Evolutionary conservation across 805 yeast species (phyloP).

Genomic region (Saccharomycopsis sp.): DNA sequence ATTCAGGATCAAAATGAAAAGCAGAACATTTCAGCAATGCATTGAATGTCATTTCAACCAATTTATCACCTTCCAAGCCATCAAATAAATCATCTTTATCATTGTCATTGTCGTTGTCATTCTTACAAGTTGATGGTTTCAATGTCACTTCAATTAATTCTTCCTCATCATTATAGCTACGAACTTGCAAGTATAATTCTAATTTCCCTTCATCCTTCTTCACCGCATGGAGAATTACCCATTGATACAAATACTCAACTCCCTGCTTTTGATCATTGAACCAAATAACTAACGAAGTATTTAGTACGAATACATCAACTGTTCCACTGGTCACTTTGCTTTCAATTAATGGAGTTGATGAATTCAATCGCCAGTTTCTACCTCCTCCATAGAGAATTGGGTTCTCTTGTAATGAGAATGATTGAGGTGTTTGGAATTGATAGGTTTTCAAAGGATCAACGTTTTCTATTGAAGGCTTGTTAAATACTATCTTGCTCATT

Average conservation of each 20-base stretch:
- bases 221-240: conserved; percentile 24
- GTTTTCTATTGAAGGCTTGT: conserved; percentile 27
- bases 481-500: too few relatives aligned
- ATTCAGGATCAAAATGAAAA: conserved; percentile 21
- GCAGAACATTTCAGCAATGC: conserved; percentile 31
- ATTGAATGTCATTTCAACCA: conserved; percentile 32
- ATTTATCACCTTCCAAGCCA: conserved; percentile 28
- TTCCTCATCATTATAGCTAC: conserved; percentile 8
- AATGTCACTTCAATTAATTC: conserved; percentile 28
- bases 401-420: conserved; percentile 19
- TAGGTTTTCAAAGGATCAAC: conserved; percentile 16
- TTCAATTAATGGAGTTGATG: not conserved
- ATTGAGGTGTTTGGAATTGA: conserved; percentile 15
- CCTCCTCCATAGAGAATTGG: conserved; percentile 21
- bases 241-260: conserved; percentile 30
- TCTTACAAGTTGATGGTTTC: conserved; percentile 30
- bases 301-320: conserved; percentile 34
- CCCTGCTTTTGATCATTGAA: conserved; percentile 31
- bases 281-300: conserved; percentile 35
- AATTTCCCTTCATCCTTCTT: conserved; percentile 11
- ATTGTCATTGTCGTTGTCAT: conserved; percentile 32
- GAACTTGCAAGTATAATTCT: conserved; percentile 16
- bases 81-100: conserved; percentile 24
- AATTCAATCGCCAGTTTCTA: conserved; percentile 14
- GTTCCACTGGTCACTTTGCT: not conserved